Base-by-base conservation (phyloP, 2,329 filamentous ascomycete genomes). In the Xylaria sp. region DNA sequence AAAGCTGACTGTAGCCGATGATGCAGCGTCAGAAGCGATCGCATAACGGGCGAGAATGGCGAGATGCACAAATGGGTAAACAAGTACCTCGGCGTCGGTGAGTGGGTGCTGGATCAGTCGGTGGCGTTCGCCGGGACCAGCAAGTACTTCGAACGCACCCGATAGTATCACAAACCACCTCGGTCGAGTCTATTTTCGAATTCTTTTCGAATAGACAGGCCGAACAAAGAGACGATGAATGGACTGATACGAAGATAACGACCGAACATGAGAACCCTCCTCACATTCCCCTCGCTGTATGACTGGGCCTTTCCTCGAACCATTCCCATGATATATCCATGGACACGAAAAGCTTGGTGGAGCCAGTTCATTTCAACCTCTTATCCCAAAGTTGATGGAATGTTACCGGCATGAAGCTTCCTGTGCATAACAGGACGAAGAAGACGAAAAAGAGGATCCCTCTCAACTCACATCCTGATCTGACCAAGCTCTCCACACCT, bases 51-150 rank as follows among this genome's bases (percentile, higher is more conserved):
- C 80, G 91, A 91, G 80, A 95, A 90, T 81, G 92, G 93, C 80
- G 91, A 94, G 71, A 82, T 96, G 74, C 91, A 92, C 79, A 91
- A 90, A 77, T 98, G 94, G 94, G 89, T 98, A 74, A 92, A 95
- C 78, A 95, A 92, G 80, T 98, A 98, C 81, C 89, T 98, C 51
- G 93, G 93, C 71, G 91, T 97, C 20, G 96, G 96, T 75, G 96
- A 99, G 84, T 97, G 94, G 89, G 92, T 97, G 72, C 97, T 99
- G 94, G 96, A 99, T 81, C 92, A 97, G 84, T 97, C 94, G 36
- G 93, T 98, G 38, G 94, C 94, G 48, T 88, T 98, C 66, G 93
- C 97, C 79, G 92, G 93, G 49, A 91, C 92, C 58, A 97, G 93
- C 79, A 88, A 91, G 68, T 99, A 90, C 83, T 99, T 99, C 80